These are phyloP conservation scores for Hordeum vulgare DNA, from an alignment of 176 grass and related monocot species.

Conservation along the genomic window DNA sequence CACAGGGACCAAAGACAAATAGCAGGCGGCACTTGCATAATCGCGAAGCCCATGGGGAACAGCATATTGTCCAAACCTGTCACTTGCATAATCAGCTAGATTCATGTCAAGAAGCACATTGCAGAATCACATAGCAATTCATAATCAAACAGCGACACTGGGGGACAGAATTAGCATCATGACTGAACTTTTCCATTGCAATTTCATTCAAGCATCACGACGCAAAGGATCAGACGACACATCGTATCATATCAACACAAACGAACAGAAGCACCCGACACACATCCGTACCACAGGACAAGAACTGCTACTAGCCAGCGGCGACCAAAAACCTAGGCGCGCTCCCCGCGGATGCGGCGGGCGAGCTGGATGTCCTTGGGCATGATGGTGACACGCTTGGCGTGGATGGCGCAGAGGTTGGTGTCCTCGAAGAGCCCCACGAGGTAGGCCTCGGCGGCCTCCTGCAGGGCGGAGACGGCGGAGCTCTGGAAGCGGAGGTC, in stretches of 20 bases:
- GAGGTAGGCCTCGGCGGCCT: conserved; percentile 17
- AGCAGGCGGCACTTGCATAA: not conserved
- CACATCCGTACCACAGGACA: no score
- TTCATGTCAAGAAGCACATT: no score
- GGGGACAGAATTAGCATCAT: no score
- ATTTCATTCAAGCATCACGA: no score
- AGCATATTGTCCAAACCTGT: not conserved
- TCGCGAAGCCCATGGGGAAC: not conserved
- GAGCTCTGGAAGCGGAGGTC: conserved; percentile 60
- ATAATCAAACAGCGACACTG: no score
- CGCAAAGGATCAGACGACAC: no score
- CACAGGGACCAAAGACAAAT: not conserved
- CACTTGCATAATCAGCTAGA: no score
- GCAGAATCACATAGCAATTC: no score
- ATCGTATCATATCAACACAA: no score
- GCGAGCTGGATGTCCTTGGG: conserved; percentile 94
- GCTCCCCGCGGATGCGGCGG: conserved; percentile 48
- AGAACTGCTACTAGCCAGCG: no score
- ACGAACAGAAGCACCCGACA: no score
- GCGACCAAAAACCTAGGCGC: not conserved
- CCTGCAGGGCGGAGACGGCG: conserved; percentile 49
- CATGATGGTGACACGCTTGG: conserved; percentile 90
- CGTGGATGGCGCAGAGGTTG: conserved; percentile 91
- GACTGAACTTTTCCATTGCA: no score
- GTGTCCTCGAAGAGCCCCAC: conserved; percentile 71